Evolutionary conservation across 2,329 filamentous ascomycete genomes (phyloP).

Genomic region (Pleomassaria siparia): DNA sequence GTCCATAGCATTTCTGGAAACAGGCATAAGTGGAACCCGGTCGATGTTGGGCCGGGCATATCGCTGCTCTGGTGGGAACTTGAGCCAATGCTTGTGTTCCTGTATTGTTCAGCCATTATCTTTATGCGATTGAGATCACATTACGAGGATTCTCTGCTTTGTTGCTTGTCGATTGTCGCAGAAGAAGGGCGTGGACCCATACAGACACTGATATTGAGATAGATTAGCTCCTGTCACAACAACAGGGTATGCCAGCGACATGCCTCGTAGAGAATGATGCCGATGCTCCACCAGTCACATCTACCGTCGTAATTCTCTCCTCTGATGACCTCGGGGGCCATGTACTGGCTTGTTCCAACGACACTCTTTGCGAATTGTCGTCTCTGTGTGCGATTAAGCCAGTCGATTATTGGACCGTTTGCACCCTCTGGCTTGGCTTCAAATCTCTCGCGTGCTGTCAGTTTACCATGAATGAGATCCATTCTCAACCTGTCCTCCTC

Average conservation of each 20-base stretch:
- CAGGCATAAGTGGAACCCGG: constrained; percentile 45
- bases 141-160: constrained; percentile 79
- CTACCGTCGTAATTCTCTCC: constrained; percentile 84
- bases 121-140: constrained; percentile 27
- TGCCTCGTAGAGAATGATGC: constrained; percentile 86
- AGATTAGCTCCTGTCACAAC: constrained; percentile 55
- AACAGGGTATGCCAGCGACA: constrained; percentile 8
- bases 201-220: constrained; percentile 86
- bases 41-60: constrained; percentile 55
- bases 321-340: constrained; percentile 90
- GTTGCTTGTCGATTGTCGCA: constrained; percentile 79
- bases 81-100: constrained; percentile 70
- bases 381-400: constrained; percentile 53
- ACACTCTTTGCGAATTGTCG: constrained; percentile 78
- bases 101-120: constrained; percentile 37
- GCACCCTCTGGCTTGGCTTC: constrained; percentile 23
- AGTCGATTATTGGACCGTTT: constrained; percentile 41
- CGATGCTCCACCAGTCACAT: constrained; percentile 97
- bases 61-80: constrained; percentile 64
- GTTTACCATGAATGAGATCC: constrained; percentile 40
- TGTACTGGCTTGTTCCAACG: constrained; percentile 95
- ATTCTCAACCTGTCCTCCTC: constrained; percentile 24
- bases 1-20: constrained; percentile 73
- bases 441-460: constrained; percentile 16
- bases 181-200: constrained; percentile 87